These are phyloP conservation scores for Mucuna pruriens DNA, from an alignment of 306 rosid species.

Conservation along the genomic window DNA sequence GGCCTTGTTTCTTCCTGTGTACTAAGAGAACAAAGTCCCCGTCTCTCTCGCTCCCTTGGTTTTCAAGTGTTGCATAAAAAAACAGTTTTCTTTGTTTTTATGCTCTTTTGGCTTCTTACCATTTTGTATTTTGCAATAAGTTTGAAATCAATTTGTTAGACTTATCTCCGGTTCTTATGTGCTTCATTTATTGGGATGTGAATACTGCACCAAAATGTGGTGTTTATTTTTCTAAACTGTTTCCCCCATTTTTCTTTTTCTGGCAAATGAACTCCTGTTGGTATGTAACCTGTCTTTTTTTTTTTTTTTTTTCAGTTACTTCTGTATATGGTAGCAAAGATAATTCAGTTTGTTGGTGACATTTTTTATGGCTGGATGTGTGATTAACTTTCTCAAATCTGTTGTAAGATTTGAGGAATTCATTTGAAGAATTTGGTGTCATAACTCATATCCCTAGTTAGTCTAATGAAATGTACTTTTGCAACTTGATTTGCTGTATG, in stretches of 20 bases:
- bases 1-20: slow-evolving; percentile 1
- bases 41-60: slow-evolving; percentile 12
- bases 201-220: slow-evolving; percentile 42
- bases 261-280: neutral
- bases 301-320: neutral
- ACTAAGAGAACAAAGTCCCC: neutral
- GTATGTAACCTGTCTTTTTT: neutral
- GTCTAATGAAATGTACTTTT: neutral
- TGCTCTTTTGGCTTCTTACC: slow-evolving; percentile 22
- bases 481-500: slow-evolving; percentile 19
- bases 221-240: neutral
- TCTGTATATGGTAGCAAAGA: neutral
- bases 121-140: slow-evolving; percentile 23
- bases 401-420: neutral
- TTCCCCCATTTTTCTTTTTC: neutral
- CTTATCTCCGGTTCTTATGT: slow-evolving; percentile 12
- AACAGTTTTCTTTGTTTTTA: slow-evolving; percentile 5
- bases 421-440: slow-evolving; percentile 17
- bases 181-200: slow-evolving; percentile 34
- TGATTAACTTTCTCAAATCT: slow-evolving; percentile 28
- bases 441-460: neutral
- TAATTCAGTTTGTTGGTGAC: neutral
- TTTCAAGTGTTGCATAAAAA: slow-evolving; percentile 27
- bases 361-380: slow-evolving; percentile 13
- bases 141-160: slow-evolving; percentile 23